Conservation (phyloP, 768 basidiomycete species). For the Hygrophoropsis aurantiaca region DNA sequence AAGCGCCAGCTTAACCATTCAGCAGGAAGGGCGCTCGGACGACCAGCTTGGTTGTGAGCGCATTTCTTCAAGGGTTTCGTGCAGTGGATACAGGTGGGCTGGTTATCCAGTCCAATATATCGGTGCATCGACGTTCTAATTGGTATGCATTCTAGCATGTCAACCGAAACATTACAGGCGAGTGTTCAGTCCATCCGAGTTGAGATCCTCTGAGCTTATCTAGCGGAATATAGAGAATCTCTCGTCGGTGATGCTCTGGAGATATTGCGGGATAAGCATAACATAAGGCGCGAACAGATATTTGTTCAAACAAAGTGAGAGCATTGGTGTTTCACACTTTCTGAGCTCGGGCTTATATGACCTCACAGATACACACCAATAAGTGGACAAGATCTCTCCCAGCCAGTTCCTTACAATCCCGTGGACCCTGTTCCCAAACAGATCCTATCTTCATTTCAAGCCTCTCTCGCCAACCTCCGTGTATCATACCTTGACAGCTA, state of each 20-base stretch:
- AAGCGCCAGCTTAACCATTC: constrained; percentile 5
- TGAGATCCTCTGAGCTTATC: constrained; percentile 1
- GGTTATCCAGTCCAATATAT: constrained; percentile 1
- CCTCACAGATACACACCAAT: constrained; percentile 68
- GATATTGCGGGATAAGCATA: constrained; percentile 53
- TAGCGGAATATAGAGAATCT: constrained; percentile 55
- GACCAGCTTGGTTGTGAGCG: constrained; percentile 62
- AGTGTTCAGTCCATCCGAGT: constrained; percentile 5
- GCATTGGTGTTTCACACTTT: background rate
- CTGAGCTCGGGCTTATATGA: constrained; percentile 1
- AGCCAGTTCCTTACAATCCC: constrained; percentile 76
- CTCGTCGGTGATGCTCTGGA: constrained; percentile 75
- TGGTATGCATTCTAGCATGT: constrained; percentile 45
- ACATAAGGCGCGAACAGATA: constrained; percentile 65
- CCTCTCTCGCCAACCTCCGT: constrained; percentile 65
- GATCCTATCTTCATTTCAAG: constrained; percentile 58
- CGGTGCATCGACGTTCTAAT: background rate
- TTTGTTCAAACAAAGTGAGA: constrained; percentile 80
- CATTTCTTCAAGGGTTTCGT: constrained; percentile 74
- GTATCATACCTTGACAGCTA: constrained; percentile 79
- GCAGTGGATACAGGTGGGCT: constrained; percentile 79
- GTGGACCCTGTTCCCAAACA: constrained; percentile 53
- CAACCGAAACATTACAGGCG: constrained; percentile 76
- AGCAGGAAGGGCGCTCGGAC: constrained; percentile 79
- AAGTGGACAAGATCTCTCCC: constrained; percentile 65